These are phyloP conservation scores for Lagerstroemia speciosa DNA, from an alignment of 345 rosid species.

Conservation along the genomic window DNA sequence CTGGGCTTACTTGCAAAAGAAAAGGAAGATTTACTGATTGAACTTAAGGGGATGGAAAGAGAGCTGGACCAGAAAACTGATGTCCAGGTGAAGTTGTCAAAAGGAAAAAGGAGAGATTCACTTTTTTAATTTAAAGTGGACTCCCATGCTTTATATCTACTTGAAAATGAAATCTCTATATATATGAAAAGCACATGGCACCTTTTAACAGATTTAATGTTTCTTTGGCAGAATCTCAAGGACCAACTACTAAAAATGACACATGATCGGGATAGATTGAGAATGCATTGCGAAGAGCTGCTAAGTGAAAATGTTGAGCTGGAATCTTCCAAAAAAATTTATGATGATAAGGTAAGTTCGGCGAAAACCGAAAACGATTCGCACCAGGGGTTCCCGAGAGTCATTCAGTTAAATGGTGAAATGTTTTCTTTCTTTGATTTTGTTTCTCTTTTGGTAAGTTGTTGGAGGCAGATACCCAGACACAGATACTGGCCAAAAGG, in stretches of 20 bases:
- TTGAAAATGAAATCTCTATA: neutral
- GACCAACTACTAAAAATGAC: conserved; percentile 20
- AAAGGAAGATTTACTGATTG: conserved; percentile 32
- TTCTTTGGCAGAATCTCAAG: conserved; percentile 23
- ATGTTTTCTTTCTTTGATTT: neutral
- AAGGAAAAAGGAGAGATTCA: neutral
- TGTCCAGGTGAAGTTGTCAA: conserved; percentile 29
- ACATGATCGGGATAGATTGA: conserved; percentile 28
- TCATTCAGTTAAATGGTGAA: neutral
- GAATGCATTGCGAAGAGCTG: conserved; percentile 21
- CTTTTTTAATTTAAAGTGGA: neutral
- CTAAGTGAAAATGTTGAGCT: conserved; percentile 12
- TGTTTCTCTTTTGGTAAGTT: conserved; percentile 24
- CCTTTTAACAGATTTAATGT: neutral
- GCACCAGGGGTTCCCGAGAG: neutral
- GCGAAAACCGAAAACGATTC: neutral
- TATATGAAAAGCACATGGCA: neutral
- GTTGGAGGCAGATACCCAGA: conserved; percentile 26
- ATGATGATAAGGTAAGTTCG: conserved; percentile 17
- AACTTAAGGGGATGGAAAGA: conserved; percentile 21
- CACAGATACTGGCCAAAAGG: conserved; percentile 29
- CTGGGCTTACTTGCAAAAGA: conserved; percentile 29
- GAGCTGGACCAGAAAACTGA: conserved; percentile 13
- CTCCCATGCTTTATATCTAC: neutral
- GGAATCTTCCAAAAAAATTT: conserved; percentile 15